Evolutionary conservation across 768 basidiomycete species (phyloP), one percentile per base, ranked within the genome.

Genomic region (Rhodotorula sphaerocarpa): DNA sequence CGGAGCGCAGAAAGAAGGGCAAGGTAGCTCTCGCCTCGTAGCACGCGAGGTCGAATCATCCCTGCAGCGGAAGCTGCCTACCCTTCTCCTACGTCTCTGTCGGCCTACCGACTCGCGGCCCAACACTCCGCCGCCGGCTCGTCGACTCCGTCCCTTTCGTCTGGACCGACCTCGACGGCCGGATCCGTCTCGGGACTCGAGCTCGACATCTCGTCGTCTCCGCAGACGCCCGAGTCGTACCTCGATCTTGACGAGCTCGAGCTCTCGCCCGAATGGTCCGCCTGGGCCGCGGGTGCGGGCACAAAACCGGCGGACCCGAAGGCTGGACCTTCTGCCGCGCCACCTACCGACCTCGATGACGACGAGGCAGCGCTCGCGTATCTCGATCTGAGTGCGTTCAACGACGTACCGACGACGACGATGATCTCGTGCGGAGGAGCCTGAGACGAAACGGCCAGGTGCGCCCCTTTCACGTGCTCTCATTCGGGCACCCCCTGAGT

Each of bases 31-130:
- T 61, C 66, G 61, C 66, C 66, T 67, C 66, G 66, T 68, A 68
- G 66, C 66, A 68, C 66, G 66, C 66, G 66, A 68, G 66, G 66
- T 46, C 30, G 61, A 63, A 9, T 25, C 20, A 30, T 68, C 66
- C 66, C 66, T 68, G 66, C 66, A 52, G 66, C 66, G 66, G 66
- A 68, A 64, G 46, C 67, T 53, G 50, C 54, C 39, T 45, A n/a
- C 10, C 41, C 3, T 31, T 39, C n/a, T 25, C 20, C 28, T 43
- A 20, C 7, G 27, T 50, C 34, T 30, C 33, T 36, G 39, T 41
- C 39, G 11, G 31, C 42, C 14, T 21, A 43, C 42, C 14, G 11
- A 28, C 42, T 48, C 39, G 28, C n/a, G n/a, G n/a, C n/a, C n/a
- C n/a, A n/a, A n/a, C n/a, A 7, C 39, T 20, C 47, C 55, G 20